A percentile compares a stretch with the other conserved stretches of the same genome.
Evolutionary conservation across 2,329 filamentous ascomycete species (phyloP).

Genomic region (Verticillium zaregamsianum): DNA sequence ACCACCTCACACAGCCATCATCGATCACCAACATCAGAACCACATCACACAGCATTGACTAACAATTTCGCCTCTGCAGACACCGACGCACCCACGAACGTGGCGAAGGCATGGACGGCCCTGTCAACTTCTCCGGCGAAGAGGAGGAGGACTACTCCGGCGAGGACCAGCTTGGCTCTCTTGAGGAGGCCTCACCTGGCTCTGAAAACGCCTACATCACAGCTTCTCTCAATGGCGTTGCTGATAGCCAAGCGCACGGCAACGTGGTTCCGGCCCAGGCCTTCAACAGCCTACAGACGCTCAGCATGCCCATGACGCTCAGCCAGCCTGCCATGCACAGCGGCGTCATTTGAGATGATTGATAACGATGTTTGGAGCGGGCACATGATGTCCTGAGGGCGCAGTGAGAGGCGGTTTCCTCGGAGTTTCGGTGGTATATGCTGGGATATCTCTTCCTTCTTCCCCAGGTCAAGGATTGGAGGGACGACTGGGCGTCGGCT

Average conservation of each 20-base stretch:
- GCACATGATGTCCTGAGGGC: not conserved
- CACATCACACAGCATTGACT: slow-evolving; percentile 22
- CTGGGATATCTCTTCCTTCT: not conserved
- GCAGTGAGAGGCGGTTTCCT: not conserved
- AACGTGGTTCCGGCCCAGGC: slow-evolving; percentile 23
- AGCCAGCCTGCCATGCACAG: slow-evolving; percentile 48
- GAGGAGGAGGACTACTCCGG: slow-evolving; percentile 80
- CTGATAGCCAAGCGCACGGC: slow-evolving; percentile 17
- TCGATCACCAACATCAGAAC: slow-evolving; percentile 3
- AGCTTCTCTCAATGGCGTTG: slow-evolving; percentile 43
- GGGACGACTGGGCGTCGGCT: not conserved
- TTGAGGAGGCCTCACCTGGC: slow-evolving; percentile 73
- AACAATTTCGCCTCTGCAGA: slow-evolving; percentile 53
- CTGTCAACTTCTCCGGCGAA: slow-evolving; percentile 68
- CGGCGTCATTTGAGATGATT: slow-evolving; percentile 35
- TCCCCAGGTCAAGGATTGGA: not conserved
- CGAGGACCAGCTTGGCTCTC: slow-evolving; percentile 76
- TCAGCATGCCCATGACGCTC: slow-evolving; percentile 62
- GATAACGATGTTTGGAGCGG: not conserved
- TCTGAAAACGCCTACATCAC: slow-evolving; percentile 62
- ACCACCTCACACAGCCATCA: slow-evolving; percentile 24
- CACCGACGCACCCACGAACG: slow-evolving; percentile 76
- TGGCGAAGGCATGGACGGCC: slow-evolving; percentile 54
- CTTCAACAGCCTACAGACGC: slow-evolving; percentile 56
- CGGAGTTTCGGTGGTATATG: not conserved